Percentiles rank a stretch among this genome's conserved stretches.
Conservation (phyloP, 768 basidiomycete genomes). For the Leucosporidium scottii region DNA sequence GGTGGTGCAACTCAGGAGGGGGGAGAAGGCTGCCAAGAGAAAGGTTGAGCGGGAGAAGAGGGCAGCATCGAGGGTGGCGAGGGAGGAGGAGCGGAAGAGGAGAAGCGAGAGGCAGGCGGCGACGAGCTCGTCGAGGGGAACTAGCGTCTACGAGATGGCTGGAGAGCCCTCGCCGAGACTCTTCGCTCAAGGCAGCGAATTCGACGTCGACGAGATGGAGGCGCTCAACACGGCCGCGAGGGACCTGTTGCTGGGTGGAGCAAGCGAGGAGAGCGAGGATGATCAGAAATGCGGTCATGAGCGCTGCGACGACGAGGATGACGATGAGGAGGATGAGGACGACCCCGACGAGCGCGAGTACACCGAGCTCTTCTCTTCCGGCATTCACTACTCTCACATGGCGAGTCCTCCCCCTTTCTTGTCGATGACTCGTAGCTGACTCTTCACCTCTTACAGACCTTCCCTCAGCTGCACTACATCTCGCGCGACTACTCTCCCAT, state of each 20-base stretch:
- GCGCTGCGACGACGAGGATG: not conserved
- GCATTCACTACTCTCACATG: slow-evolving; percentile 82
- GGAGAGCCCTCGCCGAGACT: not conserved
- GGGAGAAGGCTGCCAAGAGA: slow-evolving; percentile 43
- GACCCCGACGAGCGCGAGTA: slow-evolving; percentile 64
- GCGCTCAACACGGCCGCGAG: not conserved
- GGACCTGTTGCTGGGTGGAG: not conserved
- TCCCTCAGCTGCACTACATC: slow-evolving; percentile 70
- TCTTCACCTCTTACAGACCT: slow-evolving; percentile 49
- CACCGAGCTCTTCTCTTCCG: slow-evolving; percentile 60
- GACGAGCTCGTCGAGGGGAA: not conserved
- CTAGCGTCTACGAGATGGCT: not conserved
- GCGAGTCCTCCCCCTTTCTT: not conserved
- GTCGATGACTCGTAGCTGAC: too few relatives aligned
- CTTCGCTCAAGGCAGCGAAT: too few relatives aligned
- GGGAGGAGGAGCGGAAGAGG: not conserved
- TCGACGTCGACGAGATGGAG: too few relatives aligned
- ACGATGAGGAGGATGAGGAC: slow-evolving; percentile 38
- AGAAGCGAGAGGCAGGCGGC: not conserved
- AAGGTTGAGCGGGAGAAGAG: slow-evolving; percentile 34
- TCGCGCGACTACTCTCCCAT: slow-evolving; percentile 67
- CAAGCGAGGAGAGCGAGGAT: not conserved
- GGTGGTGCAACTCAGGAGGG: slow-evolving; percentile 65
- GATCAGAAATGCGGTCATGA: not conserved
- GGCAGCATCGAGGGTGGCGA: not conserved